phyloP scores from a whole-genome alignment of 306 rosid species.

The Medicago arabica region DNA sequence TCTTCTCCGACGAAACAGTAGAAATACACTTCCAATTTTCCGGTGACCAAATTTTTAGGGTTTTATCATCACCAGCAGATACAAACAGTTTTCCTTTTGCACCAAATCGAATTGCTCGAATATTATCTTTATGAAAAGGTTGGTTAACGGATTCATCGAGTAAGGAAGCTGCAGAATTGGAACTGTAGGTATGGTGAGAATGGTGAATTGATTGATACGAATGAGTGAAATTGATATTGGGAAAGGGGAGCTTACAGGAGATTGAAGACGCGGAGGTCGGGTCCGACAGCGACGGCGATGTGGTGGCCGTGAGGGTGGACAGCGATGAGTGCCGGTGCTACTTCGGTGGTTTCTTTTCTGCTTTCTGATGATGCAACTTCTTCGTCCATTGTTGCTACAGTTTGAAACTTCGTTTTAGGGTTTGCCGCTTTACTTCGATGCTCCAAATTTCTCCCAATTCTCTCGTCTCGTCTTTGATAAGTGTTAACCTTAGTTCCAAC shows the following conservation, averaged over 20 bases:
- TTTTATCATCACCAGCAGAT: conserved; percentile 92
- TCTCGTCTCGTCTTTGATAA: no score
- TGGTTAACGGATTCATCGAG: conserved; percentile 50
- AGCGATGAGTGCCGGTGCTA: conserved; percentile 83
- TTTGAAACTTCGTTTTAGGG: conserved; percentile 45
- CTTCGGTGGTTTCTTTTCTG: conserved; percentile 58
- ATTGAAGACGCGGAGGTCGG: conserved; percentile 83
- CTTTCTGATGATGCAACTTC: conserved; percentile 55
- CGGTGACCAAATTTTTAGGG: conserved; percentile 82
- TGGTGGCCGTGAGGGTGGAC: conserved; percentile 70
- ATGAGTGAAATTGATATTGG: conserved; percentile 4
- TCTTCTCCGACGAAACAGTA: conserved; percentile 85
- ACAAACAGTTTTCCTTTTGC: conserved; percentile 74
- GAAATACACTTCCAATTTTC: conserved; percentile 76
- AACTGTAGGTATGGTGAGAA: conserved; percentile 46
- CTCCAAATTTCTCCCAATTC: neutral
- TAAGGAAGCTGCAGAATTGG: conserved; percentile 58
- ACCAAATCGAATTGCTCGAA: conserved; percentile 79
- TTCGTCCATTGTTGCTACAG: conserved; percentile 39
- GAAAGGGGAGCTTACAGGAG: conserved; percentile 53
- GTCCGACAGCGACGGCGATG: conserved; percentile 80
- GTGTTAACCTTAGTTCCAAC: no score
- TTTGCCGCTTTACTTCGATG: conserved; percentile 44
- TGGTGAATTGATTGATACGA: neutral
- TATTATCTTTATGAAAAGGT: conserved; percentile 68